A percentile compares a stretch with the other conserved stretches of the same genome.
Evolutionary conservation across 2,329 filamentous ascomycete genomes (phyloP).

Genomic region (Beauveria brongniartii): DNA sequence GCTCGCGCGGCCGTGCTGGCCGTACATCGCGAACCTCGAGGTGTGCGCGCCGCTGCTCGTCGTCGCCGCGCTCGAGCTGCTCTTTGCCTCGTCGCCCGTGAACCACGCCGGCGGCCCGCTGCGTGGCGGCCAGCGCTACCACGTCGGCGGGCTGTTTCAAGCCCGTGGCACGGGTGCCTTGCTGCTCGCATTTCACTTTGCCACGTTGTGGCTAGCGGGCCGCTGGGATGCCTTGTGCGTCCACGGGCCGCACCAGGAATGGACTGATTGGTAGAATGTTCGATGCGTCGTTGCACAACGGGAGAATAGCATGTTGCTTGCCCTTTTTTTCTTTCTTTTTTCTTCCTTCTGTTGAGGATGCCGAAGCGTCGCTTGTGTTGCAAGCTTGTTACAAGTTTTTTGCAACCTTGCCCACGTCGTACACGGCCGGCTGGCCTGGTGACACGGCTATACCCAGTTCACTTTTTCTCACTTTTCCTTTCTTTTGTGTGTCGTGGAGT

Average conservation of each 20-base stretch:
- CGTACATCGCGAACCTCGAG: slow-evolving; percentile 57
- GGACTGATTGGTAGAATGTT: slow-evolving; percentile 22
- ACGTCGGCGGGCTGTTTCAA: slow-evolving; percentile 14
- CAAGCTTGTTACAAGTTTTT: neutral
- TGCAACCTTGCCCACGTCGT: neutral
- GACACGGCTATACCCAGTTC: neutral
- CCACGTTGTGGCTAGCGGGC: slow-evolving; percentile 26
- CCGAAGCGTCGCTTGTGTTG: neutral
- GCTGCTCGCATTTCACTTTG: slow-evolving; percentile 27
- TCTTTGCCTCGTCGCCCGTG: slow-evolving; percentile 35
- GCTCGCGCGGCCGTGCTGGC: slow-evolving; percentile 61
- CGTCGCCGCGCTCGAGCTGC: slow-evolving; percentile 62
- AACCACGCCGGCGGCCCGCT: slow-evolving; percentile 6
- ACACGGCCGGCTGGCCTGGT: neutral
- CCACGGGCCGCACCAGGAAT: slow-evolving; percentile 19
- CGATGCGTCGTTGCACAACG: neutral
- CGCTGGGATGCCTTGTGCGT: slow-evolving; percentile 28
- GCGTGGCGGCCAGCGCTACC: slow-evolving; percentile 12
- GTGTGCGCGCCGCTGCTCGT: slow-evolving; percentile 60
- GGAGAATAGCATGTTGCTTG: neutral
- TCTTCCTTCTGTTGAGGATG: neutral
- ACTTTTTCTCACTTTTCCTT: neutral
- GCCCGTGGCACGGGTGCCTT: slow-evolving; percentile 23
- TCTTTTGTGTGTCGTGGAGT: neutral
- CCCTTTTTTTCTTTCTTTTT: neutral